Evolutionary conservation across 2,329 filamentous ascomycete genomes (phyloP).

Genomic region (Ophiognomonia clavigignenti-juglandacearum): DNA sequence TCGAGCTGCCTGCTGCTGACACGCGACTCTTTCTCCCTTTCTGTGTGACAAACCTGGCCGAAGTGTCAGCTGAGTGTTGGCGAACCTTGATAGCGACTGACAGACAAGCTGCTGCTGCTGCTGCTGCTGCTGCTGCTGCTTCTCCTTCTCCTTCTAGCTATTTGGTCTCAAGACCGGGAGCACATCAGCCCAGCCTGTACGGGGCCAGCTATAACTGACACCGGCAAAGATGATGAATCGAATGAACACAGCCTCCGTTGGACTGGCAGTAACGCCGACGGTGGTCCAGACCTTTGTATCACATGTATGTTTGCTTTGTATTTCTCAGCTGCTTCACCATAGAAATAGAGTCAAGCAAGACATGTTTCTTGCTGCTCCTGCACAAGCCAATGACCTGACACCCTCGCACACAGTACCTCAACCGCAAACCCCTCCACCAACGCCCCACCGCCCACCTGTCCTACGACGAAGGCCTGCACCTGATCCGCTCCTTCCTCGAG

Average conservation of each 20-base stretch:
- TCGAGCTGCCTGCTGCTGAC: too few relatives aligned
- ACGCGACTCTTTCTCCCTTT: too few relatives aligned
- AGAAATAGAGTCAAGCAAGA: neutral
- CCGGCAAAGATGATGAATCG: constrained; percentile 33
- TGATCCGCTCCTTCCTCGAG: constrained; percentile 80
- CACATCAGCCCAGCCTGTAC: neutral
- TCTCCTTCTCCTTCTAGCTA: too few relatives aligned
- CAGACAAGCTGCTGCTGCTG: too few relatives aligned
- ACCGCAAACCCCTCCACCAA: constrained; percentile 67
- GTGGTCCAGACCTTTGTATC: constrained; percentile 81
- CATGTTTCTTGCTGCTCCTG: neutral
- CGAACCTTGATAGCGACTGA: too few relatives aligned
- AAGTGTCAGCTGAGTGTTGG: too few relatives aligned
- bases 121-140: too few relatives aligned
- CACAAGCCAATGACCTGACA: neutral
- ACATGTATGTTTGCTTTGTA: constrained; percentile 58
- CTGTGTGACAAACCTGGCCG: too few relatives aligned
- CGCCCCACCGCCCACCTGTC: constrained; percentile 88
- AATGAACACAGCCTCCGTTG: constrained; percentile 77
- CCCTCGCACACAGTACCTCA: constrained; percentile 62
- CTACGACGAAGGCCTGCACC: constrained; percentile 86
- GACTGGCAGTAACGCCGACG: constrained; percentile 79
- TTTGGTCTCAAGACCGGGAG: neutral
- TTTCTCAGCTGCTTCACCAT: neutral
- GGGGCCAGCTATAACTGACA: neutral